A percentile compares a stretch with the other conserved stretches of the same genome.
phyloP scores from a whole-genome alignment of 768 basidiomycete species.

The Phanerochaete sordida region DNA sequence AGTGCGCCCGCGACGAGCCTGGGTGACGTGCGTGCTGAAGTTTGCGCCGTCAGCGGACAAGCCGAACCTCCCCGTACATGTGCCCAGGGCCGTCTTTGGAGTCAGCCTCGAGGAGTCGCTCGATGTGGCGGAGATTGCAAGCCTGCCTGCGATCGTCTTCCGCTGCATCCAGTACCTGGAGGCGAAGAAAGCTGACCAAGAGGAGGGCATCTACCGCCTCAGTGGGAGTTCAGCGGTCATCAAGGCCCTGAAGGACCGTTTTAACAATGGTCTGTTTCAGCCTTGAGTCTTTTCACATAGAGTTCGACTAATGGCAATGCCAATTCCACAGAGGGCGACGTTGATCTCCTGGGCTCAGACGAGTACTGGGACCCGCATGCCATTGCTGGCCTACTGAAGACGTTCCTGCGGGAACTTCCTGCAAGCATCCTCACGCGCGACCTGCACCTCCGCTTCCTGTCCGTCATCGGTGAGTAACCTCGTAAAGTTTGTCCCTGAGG shows the following conservation, averaged over 20 bases:
- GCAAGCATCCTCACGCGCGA: constrained; percentile 90
- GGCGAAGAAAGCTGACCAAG: constrained; percentile 88
- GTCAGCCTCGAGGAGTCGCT: constrained; percentile 85
- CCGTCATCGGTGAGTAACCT: constrained; percentile 80
- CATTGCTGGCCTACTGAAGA: constrained; percentile 91
- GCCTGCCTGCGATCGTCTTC: constrained; percentile 92
- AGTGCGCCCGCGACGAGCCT: constrained; percentile 2
- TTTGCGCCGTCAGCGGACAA: constrained; percentile 28
- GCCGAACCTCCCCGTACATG: constrained; percentile 31
- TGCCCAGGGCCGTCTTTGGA: constrained; percentile 81
- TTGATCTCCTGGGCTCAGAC: constrained; percentile 81
- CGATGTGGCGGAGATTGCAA: constrained; percentile 84
- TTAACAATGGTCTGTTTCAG: constrained; percentile 72
- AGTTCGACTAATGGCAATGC: neutral
- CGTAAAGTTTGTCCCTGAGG: neutral
- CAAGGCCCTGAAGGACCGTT: constrained; percentile 88
- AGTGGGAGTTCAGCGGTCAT: constrained; percentile 95
- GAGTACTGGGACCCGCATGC: constrained; percentile 99
- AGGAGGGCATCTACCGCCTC: constrained; percentile 96
- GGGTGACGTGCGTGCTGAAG: constrained; percentile 5
- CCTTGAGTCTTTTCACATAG: neutral
- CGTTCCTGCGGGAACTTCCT: constrained; percentile 90
- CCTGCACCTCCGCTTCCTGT: constrained; percentile 84
- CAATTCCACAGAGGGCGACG: constrained; percentile 77
- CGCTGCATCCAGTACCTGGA: constrained; percentile 95